Conservation (phyloP, 106 monocot species). For the Dendrobium officinale region DNA sequence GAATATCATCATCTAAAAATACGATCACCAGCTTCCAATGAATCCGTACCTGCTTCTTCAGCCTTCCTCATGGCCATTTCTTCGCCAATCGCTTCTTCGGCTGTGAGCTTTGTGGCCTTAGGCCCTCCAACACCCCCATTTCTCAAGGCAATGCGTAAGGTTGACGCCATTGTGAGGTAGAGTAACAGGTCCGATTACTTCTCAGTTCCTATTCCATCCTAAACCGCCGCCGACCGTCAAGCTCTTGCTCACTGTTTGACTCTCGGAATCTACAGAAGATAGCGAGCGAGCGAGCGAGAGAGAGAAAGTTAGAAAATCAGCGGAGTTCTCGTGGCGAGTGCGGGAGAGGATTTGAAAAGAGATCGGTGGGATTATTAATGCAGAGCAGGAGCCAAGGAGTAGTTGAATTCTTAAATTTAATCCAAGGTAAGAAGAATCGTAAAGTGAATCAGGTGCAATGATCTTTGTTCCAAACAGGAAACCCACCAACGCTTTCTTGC, state of each 20-base stretch:
- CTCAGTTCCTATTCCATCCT: not conserved
- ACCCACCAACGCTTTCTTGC: no score
- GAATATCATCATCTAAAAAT: no score
- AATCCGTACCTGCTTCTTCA: slow-evolving; percentile 30
- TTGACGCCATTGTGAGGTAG: not conserved
- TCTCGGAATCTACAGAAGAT: not conserved
- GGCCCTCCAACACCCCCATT: no score
- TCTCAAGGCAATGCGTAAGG: not conserved
- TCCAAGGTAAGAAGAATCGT: no score
- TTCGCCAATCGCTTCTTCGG: slow-evolving; percentile 16
- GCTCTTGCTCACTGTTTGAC: not conserved
- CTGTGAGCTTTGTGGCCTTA: not conserved
- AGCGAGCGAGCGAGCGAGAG: not conserved
- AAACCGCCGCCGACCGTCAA: no score
- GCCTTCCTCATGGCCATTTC: slow-evolving; percentile 31
- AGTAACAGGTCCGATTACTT: not conserved
- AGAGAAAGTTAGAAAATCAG: not conserved
- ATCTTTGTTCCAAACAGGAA: no score
- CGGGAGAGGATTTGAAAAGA: slow-evolving; percentile 19
- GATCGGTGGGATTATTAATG: not conserved
- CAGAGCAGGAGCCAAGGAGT: no score
- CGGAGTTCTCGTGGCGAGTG: slow-evolving; percentile 33
- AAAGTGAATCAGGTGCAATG: no score
- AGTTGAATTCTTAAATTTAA: no score
- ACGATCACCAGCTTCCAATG: no score